These are phyloP conservation scores for Lathyrus oleraceus DNA, from an alignment of 306 rosid genomes.

Conservation along the genomic window DNA sequence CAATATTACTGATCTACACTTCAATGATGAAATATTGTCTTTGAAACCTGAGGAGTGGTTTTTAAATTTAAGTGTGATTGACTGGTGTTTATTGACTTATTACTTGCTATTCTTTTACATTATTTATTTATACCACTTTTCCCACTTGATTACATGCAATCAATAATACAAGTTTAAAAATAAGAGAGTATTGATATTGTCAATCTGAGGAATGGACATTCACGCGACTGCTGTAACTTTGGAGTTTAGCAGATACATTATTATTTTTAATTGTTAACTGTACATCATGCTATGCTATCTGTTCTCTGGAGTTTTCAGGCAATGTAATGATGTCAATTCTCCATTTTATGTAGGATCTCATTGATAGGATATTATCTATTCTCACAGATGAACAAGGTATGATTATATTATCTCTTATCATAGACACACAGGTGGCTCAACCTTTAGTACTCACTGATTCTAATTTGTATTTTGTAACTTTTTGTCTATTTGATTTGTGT, in stretches of 20 bases:
- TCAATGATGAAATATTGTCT: slow-evolving; percentile 2
- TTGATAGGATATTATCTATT: slow-evolving; percentile 72
- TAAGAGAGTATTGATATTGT: slow-evolving; percentile 7
- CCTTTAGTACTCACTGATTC: slow-evolving; percentile 4
- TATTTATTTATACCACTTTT: background rate
- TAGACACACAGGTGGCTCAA: background rate
- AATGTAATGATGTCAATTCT: slow-evolving; percentile 26
- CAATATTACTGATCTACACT: slow-evolving; percentile 25
- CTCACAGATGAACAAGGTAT: slow-evolving; percentile 87
- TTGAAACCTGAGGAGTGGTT: slow-evolving; percentile 6
- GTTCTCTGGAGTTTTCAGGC: slow-evolving; percentile 10
- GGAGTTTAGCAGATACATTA: slow-evolving; percentile 7
- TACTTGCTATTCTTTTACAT: slow-evolving; percentile 1
- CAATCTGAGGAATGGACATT: slow-evolving; percentile 3
- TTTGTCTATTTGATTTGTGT: slow-evolving; percentile 6
- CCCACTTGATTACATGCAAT: background rate
- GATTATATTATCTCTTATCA: slow-evolving; percentile 17
- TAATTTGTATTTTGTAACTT: slow-evolving; percentile 12
- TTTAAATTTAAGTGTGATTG: background rate
- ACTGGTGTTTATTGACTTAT: slow-evolving; percentile 10
- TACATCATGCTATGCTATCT: slow-evolving; percentile 20
- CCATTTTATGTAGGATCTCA: slow-evolving; percentile 73
- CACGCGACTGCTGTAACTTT: slow-evolving; percentile 1
- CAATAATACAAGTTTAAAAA: slow-evolving; percentile 10
- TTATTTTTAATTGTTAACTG: slow-evolving; percentile 6